These are phyloP conservation scores for Gryganskiella cystojenkinii DNA, from an alignment of 192 early-diverging fungal species.

Conservation along the genomic window DNA sequence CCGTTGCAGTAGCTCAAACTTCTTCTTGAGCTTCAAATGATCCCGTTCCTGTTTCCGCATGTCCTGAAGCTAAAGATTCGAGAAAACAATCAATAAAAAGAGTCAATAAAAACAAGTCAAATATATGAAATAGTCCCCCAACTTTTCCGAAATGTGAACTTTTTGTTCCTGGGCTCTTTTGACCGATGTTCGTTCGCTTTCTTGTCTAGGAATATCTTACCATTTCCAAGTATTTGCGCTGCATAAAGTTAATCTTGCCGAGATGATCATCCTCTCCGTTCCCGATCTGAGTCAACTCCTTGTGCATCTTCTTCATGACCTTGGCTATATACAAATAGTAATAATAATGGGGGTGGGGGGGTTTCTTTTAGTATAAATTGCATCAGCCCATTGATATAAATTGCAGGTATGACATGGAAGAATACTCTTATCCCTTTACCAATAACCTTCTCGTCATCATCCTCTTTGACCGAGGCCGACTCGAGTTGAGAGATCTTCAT, in stretches of 20 bases:
- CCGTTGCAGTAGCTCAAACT: conserved; percentile 58
- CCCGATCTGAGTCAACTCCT: conserved; percentile 60
- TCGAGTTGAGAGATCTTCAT: conserved; percentile 68
- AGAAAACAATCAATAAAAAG: not conserved
- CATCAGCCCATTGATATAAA: not conserved
- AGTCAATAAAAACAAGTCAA: not conserved
- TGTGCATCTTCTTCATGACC: conserved; percentile 68
- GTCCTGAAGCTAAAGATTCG: conserved; percentile 61
- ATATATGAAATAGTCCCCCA: too few species aligned
- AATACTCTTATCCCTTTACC: conserved; percentile 40
- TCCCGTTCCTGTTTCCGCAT: conserved; percentile 69
- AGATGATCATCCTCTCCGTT: conserved; percentile 59
- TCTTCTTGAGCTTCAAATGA: conserved; percentile 54
- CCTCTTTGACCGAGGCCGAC: conserved; percentile 56
- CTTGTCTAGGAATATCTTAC: conserved; percentile 38
- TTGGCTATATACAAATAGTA: conserved; percentile 51
- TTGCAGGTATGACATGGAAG: conserved; percentile 1
- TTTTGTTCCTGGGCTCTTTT: too few species aligned
- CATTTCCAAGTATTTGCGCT: conserved; percentile 68
- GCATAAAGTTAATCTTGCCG: conserved; percentile 59
- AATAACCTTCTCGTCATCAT: conserved; percentile 68
- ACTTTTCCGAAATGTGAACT: too few species aligned
- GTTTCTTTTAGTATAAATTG: not conserved
- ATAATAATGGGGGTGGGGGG: too few species aligned
- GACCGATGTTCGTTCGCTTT: too few species aligned